These are phyloP conservation scores for Anthracocystis panici-leucophaei DNA, from an alignment of 1,284 basidiomycete species.

Conservation along the genomic window DNA sequence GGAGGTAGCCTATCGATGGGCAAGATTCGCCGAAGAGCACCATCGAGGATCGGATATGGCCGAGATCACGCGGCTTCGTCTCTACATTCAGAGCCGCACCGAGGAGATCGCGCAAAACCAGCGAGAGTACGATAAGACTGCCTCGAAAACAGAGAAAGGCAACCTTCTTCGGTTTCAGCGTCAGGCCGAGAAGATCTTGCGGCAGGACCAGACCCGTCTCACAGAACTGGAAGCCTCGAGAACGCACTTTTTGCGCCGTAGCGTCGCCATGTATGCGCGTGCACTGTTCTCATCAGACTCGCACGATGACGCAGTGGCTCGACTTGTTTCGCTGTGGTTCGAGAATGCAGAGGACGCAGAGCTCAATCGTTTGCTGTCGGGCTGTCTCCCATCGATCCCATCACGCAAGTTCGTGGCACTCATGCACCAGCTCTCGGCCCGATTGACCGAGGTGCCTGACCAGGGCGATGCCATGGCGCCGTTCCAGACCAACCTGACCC, in stretches of 20 bases:
- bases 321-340: conserved; percentile 92
- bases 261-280: conserved; percentile 85
- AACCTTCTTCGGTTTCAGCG: conserved; percentile 40
- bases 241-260: conserved; percentile 78
- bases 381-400: conserved; percentile 77
- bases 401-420: conserved; percentile 90
- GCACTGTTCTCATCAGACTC: conserved; percentile 79
- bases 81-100: conserved; percentile 80
- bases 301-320: conserved; percentile 81
- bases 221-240: conserved; percentile 36
- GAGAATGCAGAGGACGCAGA: conserved; percentile 78
- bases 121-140: conserved; percentile 70
- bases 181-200: conserved; percentile 49
- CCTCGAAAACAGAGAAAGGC: conserved; percentile 24
- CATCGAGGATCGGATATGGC: conserved; percentile 80
- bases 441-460: conserved; percentile 72
- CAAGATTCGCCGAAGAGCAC: conserved; percentile 87
- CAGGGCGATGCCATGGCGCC: conserved; percentile 66
- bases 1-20: conserved; percentile 83
- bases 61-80: conserved; percentile 78
- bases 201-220: conserved; percentile 48
- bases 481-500: conserved; percentile 78
- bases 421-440: conserved; percentile 89
- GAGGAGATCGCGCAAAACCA: conserved; percentile 76
- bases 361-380: conserved; percentile 74